Percentiles rank a stretch among this genome's conserved stretches.
These are phyloP conservation scores for Alternaria angustiovoidea DNA, from an alignment of 2,329 filamentous ascomycete species.

Conservation along the genomic window DNA sequence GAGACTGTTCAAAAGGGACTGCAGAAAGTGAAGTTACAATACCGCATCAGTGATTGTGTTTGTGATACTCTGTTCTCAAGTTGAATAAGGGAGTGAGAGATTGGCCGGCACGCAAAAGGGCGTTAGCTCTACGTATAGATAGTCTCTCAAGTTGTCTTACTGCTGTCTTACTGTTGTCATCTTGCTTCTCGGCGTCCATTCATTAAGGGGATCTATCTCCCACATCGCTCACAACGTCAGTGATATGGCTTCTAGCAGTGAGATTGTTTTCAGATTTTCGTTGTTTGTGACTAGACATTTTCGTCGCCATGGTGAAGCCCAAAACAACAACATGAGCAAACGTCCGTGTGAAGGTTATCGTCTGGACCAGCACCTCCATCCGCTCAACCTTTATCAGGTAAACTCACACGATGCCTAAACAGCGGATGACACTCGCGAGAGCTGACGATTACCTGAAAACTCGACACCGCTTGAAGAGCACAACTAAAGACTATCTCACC, in stretches of 20 bases:
- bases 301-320: slow-evolving; percentile 1
- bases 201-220: not conserved
- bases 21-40: not conserved
- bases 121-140: not conserved
- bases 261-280: not conserved
- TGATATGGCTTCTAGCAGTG: not conserved
- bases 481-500: not conserved
- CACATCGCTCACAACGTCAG: not conserved
- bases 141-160: slow-evolving; percentile 1
- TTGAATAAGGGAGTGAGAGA: not conserved
- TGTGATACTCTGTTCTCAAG: not conserved
- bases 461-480: not conserved
- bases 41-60: not conserved
- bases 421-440: not conserved
- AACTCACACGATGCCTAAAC: not conserved
- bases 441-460: not conserved
- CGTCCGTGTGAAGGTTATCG: not conserved
- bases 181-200: not conserved
- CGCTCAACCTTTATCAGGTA: not conserved
- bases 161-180: not conserved
- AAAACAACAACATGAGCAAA: not conserved
- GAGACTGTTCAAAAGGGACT: not conserved
- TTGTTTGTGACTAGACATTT: not conserved
- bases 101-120: not conserved
- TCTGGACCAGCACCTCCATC: not conserved